Conservation (phyloP, 768 basidiomycete genomes). For the Royoungia palumana region DNA sequence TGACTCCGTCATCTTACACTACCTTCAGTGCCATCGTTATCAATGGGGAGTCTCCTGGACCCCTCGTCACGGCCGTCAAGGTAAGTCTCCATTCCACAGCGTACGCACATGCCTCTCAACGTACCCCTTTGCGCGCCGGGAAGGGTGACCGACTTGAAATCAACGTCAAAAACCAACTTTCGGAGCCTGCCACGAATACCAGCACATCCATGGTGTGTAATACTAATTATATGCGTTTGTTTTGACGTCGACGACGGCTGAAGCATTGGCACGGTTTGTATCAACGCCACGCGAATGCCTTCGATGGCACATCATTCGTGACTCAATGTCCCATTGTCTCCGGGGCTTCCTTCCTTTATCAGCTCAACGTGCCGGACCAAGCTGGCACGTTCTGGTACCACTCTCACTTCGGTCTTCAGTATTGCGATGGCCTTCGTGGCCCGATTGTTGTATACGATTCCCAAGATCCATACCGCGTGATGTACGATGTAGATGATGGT, state of each 20-base stretch:
- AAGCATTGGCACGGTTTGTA: constrained; percentile 49
- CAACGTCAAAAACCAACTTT: constrained; percentile 40
- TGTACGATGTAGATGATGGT: constrained; percentile 40
- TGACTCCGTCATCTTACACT: neutral
- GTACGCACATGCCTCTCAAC: neutral
- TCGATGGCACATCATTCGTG: constrained; percentile 47
- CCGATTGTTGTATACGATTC: constrained; percentile 46
- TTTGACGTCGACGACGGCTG: neutral
- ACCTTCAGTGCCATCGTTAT: constrained; percentile 36
- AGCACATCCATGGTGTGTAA: constrained; percentile 39
- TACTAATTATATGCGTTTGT: neutral
- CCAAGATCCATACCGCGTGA: constrained; percentile 26
- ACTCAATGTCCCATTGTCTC: constrained; percentile 45
- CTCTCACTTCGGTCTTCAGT: constrained; percentile 47
- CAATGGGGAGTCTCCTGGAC: constrained; percentile 40
- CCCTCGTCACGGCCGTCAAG: constrained; percentile 40
- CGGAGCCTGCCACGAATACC: constrained; percentile 37
- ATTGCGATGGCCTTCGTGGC: constrained; percentile 55
- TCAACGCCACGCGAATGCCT: constrained; percentile 39
- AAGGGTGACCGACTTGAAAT: constrained; percentile 41
- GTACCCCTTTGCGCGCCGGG: neutral
- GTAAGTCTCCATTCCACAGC: constrained; percentile 7
- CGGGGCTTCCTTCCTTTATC: constrained; percentile 38
- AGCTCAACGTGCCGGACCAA: constrained; percentile 29
- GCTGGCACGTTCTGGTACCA: constrained; percentile 47